Evolutionary conservation across 2,329 filamentous ascomycete genomes (phyloP).

Genomic region (Exophiala bonariae): DNA sequence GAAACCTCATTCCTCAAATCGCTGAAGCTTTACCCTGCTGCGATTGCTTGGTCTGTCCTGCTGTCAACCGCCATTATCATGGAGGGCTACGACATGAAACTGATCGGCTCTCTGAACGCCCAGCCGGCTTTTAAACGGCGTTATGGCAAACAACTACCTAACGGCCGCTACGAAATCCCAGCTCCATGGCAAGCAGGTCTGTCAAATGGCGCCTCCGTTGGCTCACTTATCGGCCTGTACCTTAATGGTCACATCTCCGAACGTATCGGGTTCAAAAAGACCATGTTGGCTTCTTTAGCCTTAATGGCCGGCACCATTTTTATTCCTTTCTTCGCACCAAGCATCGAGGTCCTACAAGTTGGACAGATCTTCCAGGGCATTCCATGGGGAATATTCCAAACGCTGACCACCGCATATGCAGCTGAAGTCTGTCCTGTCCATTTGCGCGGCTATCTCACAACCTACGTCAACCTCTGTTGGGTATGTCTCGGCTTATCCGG

Average conservation of each 20-base stretch:
- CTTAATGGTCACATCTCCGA: conserved; percentile 31
- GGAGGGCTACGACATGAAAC: conserved; percentile 59
- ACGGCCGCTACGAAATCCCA: conserved; percentile 29
- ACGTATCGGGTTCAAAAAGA: conserved; percentile 43
- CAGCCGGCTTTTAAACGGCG: conserved; percentile 43
- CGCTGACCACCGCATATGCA: conserved; percentile 60
- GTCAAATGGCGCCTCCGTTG: conserved; percentile 28
- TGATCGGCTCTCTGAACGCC: conserved; percentile 77
- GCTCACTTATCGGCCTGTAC: conserved; percentile 32
- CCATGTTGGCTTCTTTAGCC: conserved; percentile 44
- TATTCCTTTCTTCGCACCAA: conserved; percentile 51
- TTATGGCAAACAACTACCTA: conserved; percentile 5
- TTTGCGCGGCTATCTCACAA: conserved; percentile 58
- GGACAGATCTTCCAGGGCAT: conserved; percentile 42
- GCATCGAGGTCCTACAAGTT: conserved; percentile 43
- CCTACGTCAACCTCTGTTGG: conserved; percentile 63
- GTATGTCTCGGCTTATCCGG: conserved; percentile 33
- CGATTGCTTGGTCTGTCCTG: conserved; percentile 76
- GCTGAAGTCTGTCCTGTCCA: conserved; percentile 64
- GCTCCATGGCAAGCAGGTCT: conserved; percentile 35
- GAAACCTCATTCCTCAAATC: conserved; percentile 73
- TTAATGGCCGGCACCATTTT: conserved; percentile 49
- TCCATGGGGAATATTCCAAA: conserved; percentile 15
- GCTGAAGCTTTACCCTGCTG: conserved; percentile 81
- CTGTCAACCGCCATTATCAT: conserved; percentile 87